A percentile compares a stretch with the other conserved stretches of the same genome.
Evolutionary conservation across 1,284 basidiomycete species (phyloP).

Genomic region (Testicularia cyperi): DNA sequence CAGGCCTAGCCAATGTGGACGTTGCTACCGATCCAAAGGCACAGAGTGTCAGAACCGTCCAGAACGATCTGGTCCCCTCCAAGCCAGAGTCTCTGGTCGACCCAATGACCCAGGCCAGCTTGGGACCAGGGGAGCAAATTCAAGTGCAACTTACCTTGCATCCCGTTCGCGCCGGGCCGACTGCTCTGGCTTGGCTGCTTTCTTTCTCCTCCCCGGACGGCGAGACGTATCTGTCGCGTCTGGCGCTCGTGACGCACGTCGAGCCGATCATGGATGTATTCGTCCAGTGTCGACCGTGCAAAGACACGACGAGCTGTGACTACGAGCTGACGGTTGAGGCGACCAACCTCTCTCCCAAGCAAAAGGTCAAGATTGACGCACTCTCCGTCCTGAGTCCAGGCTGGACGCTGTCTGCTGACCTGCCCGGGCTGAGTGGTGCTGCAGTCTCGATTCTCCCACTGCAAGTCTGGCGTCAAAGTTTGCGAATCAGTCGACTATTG

Average conservation of each 20-base stretch:
- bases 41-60: too few relatives aligned
- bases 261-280: slow-evolving; percentile 18
- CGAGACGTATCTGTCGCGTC: slow-evolving; percentile 16
- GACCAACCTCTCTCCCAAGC: slow-evolving; percentile 1
- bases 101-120: background rate
- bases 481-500: too few relatives aligned
- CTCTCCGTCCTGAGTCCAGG: slow-evolving; percentile 12
- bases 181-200: slow-evolving; percentile 17
- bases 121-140: slow-evolving; percentile 24
- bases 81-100: background rate
- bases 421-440: too few relatives aligned
- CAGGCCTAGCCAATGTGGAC: background rate
- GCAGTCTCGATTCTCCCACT: slow-evolving; percentile 5
- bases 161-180: slow-evolving; percentile 1
- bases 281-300: slow-evolving; percentile 6
- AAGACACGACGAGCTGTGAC: background rate
- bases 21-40: too few relatives aligned
- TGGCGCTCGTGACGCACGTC: slow-evolving; percentile 15
- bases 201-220: slow-evolving; percentile 15
- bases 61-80: slow-evolving; percentile 46
- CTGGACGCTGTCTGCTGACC: slow-evolving; percentile 19
- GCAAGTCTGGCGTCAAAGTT: slow-evolving; percentile 12
- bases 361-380: slow-evolving; percentile 9
- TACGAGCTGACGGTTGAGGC: slow-evolving; percentile 23
- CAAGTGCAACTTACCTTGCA: slow-evolving; percentile 7